Conservation (phyloP, 768 basidiomycete genomes). For the Tylopilus plumbeoviolaceoides region DNA sequence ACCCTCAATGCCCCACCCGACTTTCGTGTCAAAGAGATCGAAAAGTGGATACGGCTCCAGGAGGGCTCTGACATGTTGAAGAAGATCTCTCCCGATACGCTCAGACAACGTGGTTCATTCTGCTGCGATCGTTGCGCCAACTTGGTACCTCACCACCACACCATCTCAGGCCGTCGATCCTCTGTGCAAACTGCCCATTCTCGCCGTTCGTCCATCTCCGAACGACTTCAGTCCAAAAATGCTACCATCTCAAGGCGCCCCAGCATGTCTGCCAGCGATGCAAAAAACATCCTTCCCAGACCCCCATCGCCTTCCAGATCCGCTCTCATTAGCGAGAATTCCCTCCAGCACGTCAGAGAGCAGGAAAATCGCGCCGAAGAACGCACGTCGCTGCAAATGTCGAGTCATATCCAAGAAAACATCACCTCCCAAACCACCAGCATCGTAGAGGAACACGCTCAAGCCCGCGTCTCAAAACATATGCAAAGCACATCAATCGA, state of each 20-base stretch:
- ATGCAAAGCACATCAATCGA: slow-evolving; percentile 18
- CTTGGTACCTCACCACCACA: slow-evolving; percentile 31
- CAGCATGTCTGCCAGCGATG: slow-evolving; percentile 8
- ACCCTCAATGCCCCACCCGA: slow-evolving; percentile 66
- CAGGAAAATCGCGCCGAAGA: slow-evolving; percentile 21
- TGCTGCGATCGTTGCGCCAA: slow-evolving; percentile 34
- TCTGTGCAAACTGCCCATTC: slow-evolving; percentile 22
- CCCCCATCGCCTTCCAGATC: slow-evolving; percentile 16
- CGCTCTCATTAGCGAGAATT: slow-evolving; percentile 5
- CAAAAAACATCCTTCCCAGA: not conserved
- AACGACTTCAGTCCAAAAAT: slow-evolving; percentile 11
- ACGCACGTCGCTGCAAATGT: slow-evolving; percentile 7
- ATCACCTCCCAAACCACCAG: slow-evolving; percentile 6
- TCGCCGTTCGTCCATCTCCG: slow-evolving; percentile 25
- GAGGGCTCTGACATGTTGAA: slow-evolving; percentile 24
- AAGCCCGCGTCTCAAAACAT: slow-evolving; percentile 10
- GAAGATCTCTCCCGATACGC: slow-evolving; percentile 13
- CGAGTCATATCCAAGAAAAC: slow-evolving; percentile 14
- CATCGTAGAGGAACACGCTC: slow-evolving; percentile 11
- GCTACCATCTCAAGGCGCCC: slow-evolving; percentile 19
- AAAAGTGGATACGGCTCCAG: slow-evolving; percentile 66
- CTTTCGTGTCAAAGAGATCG: slow-evolving; percentile 76
- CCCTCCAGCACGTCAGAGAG: slow-evolving; percentile 4
- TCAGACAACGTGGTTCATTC: slow-evolving; percentile 28
- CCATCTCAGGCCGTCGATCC: slow-evolving; percentile 25